Percentiles rank a stretch among this genome's conserved stretches.
phyloP scores from a whole-genome alignment of 257 asterid species.

The Capsicum pubescens region DNA sequence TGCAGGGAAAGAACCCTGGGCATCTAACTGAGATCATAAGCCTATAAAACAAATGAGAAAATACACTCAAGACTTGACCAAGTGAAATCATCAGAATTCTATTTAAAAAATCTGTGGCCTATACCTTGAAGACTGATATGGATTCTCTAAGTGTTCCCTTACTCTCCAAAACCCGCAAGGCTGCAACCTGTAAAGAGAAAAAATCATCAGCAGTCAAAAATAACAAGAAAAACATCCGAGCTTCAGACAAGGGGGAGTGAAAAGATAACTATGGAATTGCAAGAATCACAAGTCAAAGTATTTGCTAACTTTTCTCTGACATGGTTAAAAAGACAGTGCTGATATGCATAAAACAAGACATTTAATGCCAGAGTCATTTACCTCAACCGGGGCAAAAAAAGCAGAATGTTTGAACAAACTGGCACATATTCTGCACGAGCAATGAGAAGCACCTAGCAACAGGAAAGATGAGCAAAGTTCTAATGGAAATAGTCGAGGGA shows the following conservation, averaged over 20 bases:
- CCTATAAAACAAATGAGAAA: background rate
- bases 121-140: slow-evolving; percentile 12
- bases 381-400: background rate
- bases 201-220: background rate
- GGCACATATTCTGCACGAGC: slow-evolving; percentile 9
- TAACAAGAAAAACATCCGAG: background rate
- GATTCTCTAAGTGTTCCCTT: slow-evolving; percentile 7
- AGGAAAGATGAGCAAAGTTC: slow-evolving; percentile 24
- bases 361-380: background rate
- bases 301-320: background rate
- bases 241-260: slow-evolving; percentile 7
- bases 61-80: slow-evolving; percentile 9
- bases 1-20: background rate
- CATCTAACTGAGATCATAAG: slow-evolving; percentile 19
- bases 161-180: background rate
- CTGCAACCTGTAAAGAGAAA: slow-evolving; percentile 20
- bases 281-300: slow-evolving; percentile 25
- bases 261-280: background rate
- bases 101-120: background rate
- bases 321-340: background rate
- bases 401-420: background rate
- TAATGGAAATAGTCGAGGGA: slow-evolving; percentile 8
- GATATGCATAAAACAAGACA: background rate
- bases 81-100: background rate
- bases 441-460: background rate